Conservation (phyloP, 2,329 filamentous ascomycete species). For the Aspergillus hortae region DNA sequence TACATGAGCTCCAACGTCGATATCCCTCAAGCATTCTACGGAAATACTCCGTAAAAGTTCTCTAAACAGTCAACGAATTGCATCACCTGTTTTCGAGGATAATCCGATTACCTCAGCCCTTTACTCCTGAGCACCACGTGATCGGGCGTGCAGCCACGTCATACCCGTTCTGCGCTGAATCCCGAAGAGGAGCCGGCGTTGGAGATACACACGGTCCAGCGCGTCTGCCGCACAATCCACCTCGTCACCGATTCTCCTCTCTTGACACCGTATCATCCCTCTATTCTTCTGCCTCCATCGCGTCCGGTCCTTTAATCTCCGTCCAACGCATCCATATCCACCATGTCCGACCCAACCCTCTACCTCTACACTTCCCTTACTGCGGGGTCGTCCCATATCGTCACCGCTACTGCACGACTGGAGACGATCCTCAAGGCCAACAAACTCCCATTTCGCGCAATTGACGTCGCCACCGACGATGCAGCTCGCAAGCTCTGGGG, state of each 20-base stretch:
- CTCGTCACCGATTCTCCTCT: not conserved
- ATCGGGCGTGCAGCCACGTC: not conserved
- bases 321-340: not conserved
- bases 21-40: no score
- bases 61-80: no score
- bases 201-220: not conserved
- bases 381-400: conserved; percentile 90
- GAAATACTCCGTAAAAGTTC: no score
- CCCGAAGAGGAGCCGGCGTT: not conserved
- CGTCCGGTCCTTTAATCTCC: not conserved
- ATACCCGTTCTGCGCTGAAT: not conserved
- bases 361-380: conserved; percentile 97
- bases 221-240: not conserved
- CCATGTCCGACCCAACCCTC: conserved; percentile 57
- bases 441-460: conserved; percentile 85
- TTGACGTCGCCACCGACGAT: conserved; percentile 88
- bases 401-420: conserved; percentile 90
- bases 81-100: not conserved
- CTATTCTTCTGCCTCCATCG: not conserved
- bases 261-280: not conserved
- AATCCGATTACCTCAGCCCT: not conserved
- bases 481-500: conserved; percentile 87
- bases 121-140: not conserved
- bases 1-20: no score
- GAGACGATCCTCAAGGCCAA: conserved; percentile 96